A percentile compares a stretch with the other conserved stretches of the same genome.
Conservation (phyloP, 129 eudicot species). For the Artemisia tridentata region DNA sequence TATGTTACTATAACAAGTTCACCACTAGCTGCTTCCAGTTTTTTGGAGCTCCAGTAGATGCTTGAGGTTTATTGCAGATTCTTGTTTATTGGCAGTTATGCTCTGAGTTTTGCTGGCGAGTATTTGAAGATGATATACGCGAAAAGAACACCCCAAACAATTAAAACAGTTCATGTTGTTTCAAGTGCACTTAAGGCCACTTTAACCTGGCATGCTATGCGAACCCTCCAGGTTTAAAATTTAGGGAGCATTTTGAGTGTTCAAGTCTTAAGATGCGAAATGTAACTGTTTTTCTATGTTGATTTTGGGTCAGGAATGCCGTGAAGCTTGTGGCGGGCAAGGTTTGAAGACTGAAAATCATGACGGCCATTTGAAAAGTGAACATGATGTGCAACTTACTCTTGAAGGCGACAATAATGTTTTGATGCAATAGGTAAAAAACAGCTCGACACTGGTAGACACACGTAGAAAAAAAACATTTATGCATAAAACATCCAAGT, state of each 20-base stretch:
- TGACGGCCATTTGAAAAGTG: constrained; percentile 81
- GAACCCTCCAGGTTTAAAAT: constrained; percentile 68
- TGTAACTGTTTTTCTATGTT: not conserved
- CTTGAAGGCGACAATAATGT: constrained; percentile 94
- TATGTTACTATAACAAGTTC: not conserved
- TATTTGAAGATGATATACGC: constrained; percentile 62
- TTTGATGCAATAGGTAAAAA: constrained; percentile 90
- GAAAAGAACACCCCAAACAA: constrained; percentile 58
- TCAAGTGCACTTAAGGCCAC: constrained; percentile 83
- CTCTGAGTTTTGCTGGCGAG: constrained; percentile 73
- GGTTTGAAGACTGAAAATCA: constrained; percentile 77
- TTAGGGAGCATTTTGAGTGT: not conserved
- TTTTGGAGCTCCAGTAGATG: too few relatives aligned
- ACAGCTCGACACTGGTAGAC: too few relatives aligned
- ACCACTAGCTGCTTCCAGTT: not conserved
- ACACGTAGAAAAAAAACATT: too few relatives aligned
- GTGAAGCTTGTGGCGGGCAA: constrained; percentile 92
- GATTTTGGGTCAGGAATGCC: constrained; percentile 58
- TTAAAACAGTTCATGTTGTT: constrained; percentile 65
- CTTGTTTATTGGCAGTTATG: constrained; percentile 54
- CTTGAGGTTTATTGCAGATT: too few relatives aligned
- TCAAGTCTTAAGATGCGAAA: not conserved
- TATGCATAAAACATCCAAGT: too few relatives aligned
- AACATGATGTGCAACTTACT: constrained; percentile 81
- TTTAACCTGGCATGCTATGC: constrained; percentile 73